Evolutionary conservation across 75 land plant genomes (phyloP), one percentile per base, ranked within the genome.

Genomic region (Pinus tabuliformis): DNA sequence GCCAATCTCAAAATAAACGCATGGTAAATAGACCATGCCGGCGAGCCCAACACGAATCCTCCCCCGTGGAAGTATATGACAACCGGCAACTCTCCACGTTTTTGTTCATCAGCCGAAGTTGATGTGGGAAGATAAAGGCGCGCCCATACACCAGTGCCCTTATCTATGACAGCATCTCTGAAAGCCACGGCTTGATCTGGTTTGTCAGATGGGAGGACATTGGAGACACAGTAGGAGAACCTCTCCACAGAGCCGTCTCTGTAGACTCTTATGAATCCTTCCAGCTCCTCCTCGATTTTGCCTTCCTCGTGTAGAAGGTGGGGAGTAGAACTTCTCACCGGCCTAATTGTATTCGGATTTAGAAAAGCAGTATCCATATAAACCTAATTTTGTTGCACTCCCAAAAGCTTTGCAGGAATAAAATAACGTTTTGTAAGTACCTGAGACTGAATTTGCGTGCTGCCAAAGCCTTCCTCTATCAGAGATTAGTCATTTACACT

Each of bases 41-140:
- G 78, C 15, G 85, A 82, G 58, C 80, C 78, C 14, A 84, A 61
- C 71, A 80, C 82, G 57, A 91, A 86, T 33, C 87, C 93, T 9
- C 90, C 93, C 4, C 93, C 93, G 64, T 91, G 93, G 77, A 82
- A 91, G 73, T 86, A 88, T 20, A 91, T 65, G 42, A 88, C 7
- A n/a, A 91, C 76, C 1, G 91, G 93, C 26, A 60, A 5, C 3
- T 59, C 21, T 56, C 6, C 49, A 6, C 8, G 49, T 45, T 45
- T 5, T 4, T 39, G 45, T 6, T 45, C 49, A 45, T 45, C 7
- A 6, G 49, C 8, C 8, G 49, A 45, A 33, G 37, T 37, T 26
- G 63, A 28, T n/a, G 73, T 45, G n/a, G 94, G 92, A 12, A 89
- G 65, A 79, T 87, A 89, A 5, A 89, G 68, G 30, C 94, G 73